Percentiles rank a stretch among this genome's conserved stretches.
phyloP scores from a whole-genome alignment of 2,329 filamentous ascomycete species.

The Alternaria panax region DNA sequence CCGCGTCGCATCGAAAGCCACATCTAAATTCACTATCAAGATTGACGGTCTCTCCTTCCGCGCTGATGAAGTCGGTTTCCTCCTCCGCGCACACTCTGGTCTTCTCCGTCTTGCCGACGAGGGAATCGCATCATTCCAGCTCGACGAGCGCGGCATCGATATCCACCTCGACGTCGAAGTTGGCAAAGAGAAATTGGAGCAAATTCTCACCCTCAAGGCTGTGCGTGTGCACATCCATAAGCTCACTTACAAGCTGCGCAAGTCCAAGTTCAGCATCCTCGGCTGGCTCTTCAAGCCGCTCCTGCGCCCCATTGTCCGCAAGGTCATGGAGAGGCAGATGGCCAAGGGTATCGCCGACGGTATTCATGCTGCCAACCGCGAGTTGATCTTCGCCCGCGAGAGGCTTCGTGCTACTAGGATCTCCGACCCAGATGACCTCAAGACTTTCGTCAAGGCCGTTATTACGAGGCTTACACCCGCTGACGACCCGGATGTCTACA shows the following conservation, averaged over 20 bases:
- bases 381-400: conserved; percentile 86
- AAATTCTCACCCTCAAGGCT: conserved; percentile 77
- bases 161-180: conserved; percentile 86
- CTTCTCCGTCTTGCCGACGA: conserved; percentile 78
- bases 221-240: conserved; percentile 87
- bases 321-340: conserved; percentile 79
- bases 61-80: conserved; percentile 89
- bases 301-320: conserved; percentile 79
- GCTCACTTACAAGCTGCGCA: conserved; percentile 77
- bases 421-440: conserved; percentile 77
- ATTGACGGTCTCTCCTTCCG: conserved; percentile 83
- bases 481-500: conserved; percentile 78
- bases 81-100: conserved; percentile 80
- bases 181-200: conserved; percentile 76
- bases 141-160: conserved; percentile 88
- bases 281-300: conserved; percentile 86
- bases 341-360: conserved; percentile 73
- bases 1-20: conserved; percentile 71
- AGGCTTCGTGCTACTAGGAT: conserved; percentile 85
- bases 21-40: conserved; percentile 77
- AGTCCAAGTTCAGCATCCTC: conserved; percentile 78
- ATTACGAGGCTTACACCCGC: conserved; percentile 75
- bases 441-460: conserved; percentile 83
- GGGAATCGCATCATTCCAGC: conserved; percentile 83
- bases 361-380: conserved; percentile 78